Conservation (phyloP, 2,329 filamentous ascomycete species). For the Xylaria sp. region DNA sequence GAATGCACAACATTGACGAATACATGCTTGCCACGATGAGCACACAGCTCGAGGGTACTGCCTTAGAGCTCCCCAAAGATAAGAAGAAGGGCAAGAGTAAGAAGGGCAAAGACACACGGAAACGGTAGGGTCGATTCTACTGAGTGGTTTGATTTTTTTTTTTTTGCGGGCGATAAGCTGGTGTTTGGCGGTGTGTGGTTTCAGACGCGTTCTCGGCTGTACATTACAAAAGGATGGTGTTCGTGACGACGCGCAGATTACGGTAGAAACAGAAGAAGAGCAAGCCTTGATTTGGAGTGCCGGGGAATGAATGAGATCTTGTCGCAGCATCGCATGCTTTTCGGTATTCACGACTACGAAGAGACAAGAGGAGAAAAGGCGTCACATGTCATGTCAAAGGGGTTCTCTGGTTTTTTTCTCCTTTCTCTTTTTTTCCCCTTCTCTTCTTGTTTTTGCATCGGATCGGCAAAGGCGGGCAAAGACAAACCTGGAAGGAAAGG, state of each 20-base stretch:
- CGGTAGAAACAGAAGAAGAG: slow-evolving; percentile 2
- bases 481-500: slow-evolving; percentile 9
- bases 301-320: slow-evolving; percentile 4
- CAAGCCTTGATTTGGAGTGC: neutral
- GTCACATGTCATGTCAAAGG: no score
- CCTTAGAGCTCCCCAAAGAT: slow-evolving; percentile 65
- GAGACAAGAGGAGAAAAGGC: slow-evolving; percentile 1
- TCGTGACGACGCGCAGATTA: slow-evolving; percentile 3
- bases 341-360: slow-evolving; percentile 12
- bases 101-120: slow-evolving; percentile 60
- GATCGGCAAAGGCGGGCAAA: slow-evolving; percentile 9
- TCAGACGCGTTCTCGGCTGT: slow-evolving; percentile 1
- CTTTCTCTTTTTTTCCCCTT: no score
- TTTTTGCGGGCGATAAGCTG: no score
- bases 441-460: slow-evolving; percentile 22
- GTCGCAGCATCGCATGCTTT: slow-evolving; percentile 26
- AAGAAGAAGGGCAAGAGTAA: slow-evolving; percentile 65
- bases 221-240: slow-evolving; percentile 6
- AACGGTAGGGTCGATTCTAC: slow-evolving; percentile 40
- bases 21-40: slow-evolving; percentile 75
- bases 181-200: neutral
- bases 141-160: no score
- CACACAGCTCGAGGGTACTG: slow-evolving; percentile 59
- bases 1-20: slow-evolving; percentile 68
- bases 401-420: no score